Percentiles rank a stretch among this genome's conserved stretches.
These are phyloP conservation scores for Podaxis sp. DNA, from an alignment of 768 basidiomycete species.

Conservation along the genomic window DNA sequence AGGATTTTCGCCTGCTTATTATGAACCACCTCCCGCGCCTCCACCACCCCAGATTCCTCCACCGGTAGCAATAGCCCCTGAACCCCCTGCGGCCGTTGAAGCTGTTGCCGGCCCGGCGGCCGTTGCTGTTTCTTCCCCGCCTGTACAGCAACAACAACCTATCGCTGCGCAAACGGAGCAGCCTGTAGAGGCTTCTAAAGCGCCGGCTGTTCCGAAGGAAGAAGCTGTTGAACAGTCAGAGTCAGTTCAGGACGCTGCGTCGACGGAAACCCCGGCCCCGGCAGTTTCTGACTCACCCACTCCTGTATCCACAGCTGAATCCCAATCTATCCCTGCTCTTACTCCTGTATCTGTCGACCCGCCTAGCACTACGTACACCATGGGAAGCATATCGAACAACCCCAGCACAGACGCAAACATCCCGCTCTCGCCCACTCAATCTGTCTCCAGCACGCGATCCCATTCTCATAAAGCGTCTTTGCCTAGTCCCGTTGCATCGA, in stretches of 20 bases:
- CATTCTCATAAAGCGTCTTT: slow-evolving; percentile 13
- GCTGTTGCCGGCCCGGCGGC: neutral
- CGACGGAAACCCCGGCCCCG: neutral
- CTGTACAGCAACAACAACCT: neutral
- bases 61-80: neutral
- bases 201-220: neutral
- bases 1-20: slow-evolving; percentile 10
- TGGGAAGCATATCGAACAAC: slow-evolving; percentile 26
- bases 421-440: slow-evolving; percentile 12
- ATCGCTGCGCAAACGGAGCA: neutral
- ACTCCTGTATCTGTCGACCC: slow-evolving; percentile 12
- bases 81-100: neutral
- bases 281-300: neutral
- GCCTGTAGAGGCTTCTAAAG: neutral
- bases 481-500: slow-evolving; percentile 27
- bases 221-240: neutral
- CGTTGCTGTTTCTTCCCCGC: neutral
- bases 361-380: slow-evolving; percentile 20
- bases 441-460: slow-evolving; percentile 14
- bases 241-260: neutral
- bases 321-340: neutral
- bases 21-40: slow-evolving; percentile 8
- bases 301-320: neutral
- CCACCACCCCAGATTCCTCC: slow-evolving; percentile 1
- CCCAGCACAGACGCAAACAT: neutral